phyloP scores from a whole-genome alignment of 2,329 filamentous ascomycete species.

The Penicillium sp. region DNA sequence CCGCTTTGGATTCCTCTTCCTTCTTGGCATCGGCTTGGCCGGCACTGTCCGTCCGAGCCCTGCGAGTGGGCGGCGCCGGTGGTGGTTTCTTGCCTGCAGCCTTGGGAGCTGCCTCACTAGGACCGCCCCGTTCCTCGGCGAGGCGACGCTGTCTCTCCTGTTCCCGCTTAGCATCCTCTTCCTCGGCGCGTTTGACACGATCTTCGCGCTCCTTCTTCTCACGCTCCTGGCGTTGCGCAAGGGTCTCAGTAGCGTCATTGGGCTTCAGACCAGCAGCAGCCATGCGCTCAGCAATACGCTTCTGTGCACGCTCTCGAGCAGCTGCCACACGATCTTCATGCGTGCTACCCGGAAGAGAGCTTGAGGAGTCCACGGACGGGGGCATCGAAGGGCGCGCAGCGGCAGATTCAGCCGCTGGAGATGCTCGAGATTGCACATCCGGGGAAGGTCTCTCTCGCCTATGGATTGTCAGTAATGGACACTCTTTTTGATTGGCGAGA shows the following conservation, averaged over 20 bases:
- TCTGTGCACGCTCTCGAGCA: slow-evolving; percentile 93
- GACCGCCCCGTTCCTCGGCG: slow-evolving; percentile 60
- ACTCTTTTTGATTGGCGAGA: background rate
- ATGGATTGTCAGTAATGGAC: slow-evolving; percentile 12
- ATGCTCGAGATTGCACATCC: slow-evolving; percentile 42
- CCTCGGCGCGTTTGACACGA: slow-evolving; percentile 79
- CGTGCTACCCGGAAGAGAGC: slow-evolving; percentile 77
- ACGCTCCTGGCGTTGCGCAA: slow-evolving; percentile 76
- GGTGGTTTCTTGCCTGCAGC: slow-evolving; percentile 60
- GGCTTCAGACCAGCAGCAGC: slow-evolving; percentile 87
- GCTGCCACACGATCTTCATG: slow-evolving; percentile 89
- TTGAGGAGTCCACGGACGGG: slow-evolving; percentile 47
- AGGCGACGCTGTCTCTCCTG: slow-evolving; percentile 75
- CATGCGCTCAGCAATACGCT: slow-evolving; percentile 90
- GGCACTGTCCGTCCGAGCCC: slow-evolving; percentile 50
- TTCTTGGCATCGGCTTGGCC: slow-evolving; percentile 51
- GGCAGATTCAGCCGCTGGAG: slow-evolving; percentile 39
- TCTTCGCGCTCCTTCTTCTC: slow-evolving; percentile 81
- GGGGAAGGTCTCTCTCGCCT: slow-evolving; percentile 47
- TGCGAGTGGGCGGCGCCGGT: slow-evolving; percentile 62
- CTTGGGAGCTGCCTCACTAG: slow-evolving; percentile 51
- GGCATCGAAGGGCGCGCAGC: slow-evolving; percentile 38
- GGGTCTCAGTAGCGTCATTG: slow-evolving; percentile 66
- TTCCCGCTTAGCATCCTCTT: slow-evolving; percentile 83
- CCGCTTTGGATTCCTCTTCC: slow-evolving; percentile 54